phyloP scores from a whole-genome alignment of 306 rosid species.

The Vigna radiata region DNA sequence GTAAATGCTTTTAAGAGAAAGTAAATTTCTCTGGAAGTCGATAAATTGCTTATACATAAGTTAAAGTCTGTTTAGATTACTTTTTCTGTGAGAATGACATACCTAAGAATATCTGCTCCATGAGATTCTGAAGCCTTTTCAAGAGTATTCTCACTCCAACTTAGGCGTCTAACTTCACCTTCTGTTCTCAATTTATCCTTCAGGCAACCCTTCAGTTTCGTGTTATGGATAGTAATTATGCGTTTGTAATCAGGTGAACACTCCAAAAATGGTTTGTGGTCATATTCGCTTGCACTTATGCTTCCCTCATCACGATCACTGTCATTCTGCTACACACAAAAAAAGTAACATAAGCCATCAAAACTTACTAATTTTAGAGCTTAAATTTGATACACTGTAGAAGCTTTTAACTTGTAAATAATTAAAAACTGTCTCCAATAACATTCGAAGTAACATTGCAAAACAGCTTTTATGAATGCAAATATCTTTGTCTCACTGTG shows the following conservation, averaged over 20 bases:
- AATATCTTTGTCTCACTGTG: conserved; percentile 45
- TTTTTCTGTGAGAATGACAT: not conserved
- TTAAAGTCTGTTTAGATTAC: no score
- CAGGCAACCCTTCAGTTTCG: conserved; percentile 71
- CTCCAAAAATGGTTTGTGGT: conserved; percentile 52
- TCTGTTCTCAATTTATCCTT: conserved; percentile 67
- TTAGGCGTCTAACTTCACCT: conserved; percentile 77
- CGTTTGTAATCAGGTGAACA: conserved; percentile 66
- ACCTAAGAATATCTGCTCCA: conserved; percentile 86
- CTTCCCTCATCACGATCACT: conserved; percentile 62
- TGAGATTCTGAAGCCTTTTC: conserved; percentile 69
- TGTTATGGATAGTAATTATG: conserved; percentile 80
- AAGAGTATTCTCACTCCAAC: conserved; percentile 81
- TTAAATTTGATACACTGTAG: not conserved
- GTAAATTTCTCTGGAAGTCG: no score
- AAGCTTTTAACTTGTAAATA: no score
- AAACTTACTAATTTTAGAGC: not conserved
- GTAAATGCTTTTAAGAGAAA: no score
- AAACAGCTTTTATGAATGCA: not conserved
- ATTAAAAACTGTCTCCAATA: no score
- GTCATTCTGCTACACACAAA: conserved; percentile 60
- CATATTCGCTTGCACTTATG: conserved; percentile 42
- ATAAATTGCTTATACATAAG: no score
- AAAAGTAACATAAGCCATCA: conserved; percentile 11
- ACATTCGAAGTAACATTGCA: no score